Conservation (phyloP, 257 asterid genomes). For the Rehmannia glutinosa region DNA sequence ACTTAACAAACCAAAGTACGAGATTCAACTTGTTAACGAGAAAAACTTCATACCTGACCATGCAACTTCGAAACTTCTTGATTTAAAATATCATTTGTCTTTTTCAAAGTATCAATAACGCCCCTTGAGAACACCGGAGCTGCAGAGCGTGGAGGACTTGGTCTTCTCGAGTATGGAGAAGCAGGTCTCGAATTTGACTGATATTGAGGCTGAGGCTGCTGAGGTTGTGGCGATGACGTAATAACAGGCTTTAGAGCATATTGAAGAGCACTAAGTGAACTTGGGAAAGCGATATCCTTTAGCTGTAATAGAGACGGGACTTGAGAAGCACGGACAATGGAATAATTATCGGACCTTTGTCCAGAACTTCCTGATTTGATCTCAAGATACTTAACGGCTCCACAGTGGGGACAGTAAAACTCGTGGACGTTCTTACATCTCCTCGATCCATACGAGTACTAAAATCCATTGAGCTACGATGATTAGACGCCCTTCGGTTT, state of each 20-base stretch:
- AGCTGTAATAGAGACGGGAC: slow-evolving; percentile 84
- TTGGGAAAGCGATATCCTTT: slow-evolving; percentile 87
- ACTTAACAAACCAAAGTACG: not conserved
- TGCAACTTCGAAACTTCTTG: slow-evolving; percentile 78
- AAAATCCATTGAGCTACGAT: slow-evolving; percentile 42
- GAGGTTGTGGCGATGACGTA: slow-evolving; percentile 35
- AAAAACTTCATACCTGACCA: slow-evolving; percentile 46
- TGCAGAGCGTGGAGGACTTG: slow-evolving; percentile 80
- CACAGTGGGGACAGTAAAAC: slow-evolving; percentile 57
- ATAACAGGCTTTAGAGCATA: slow-evolving; percentile 65
- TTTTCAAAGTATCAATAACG: slow-evolving; percentile 70
- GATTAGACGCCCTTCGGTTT: slow-evolving; percentile 40
- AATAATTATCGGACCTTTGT: slow-evolving; percentile 34
- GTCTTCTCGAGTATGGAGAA: slow-evolving; percentile 87
- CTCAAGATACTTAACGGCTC: slow-evolving; percentile 91
- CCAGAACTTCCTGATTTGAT: slow-evolving; percentile 55
- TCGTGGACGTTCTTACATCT: slow-evolving; percentile 48
- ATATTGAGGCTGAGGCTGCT: slow-evolving; percentile 29
- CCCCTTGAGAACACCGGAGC: slow-evolving; percentile 83
- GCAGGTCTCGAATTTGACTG: slow-evolving; percentile 68
- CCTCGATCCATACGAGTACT: slow-evolving; percentile 39
- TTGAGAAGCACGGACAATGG: slow-evolving; percentile 81
- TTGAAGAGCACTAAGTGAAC: slow-evolving; percentile 90
- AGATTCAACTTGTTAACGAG: not conserved
- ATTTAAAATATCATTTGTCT: slow-evolving; percentile 61